Evolutionary conservation across 495 filamentous ascomycete genomes (phyloP), one percentile per base, ranked within the genome.

Genomic region (Daldinia decipiens): DNA sequence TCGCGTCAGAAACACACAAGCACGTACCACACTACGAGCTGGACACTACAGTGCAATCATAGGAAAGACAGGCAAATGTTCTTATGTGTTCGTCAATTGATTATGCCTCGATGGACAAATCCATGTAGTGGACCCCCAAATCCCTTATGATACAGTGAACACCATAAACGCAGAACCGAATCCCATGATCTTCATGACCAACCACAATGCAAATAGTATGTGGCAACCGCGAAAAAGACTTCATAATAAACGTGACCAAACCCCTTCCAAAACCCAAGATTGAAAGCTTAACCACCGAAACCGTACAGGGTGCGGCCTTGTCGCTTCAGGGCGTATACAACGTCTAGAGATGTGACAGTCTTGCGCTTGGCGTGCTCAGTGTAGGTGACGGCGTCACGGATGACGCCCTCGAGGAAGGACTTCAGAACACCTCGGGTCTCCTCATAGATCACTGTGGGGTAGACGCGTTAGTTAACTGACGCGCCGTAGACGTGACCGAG

Each of bases 351-450:
- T 53, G 93, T 96, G 83, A 97, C 94, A 40, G 94, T 97, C 92
- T 97, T 97, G 81, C 94, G 92, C 89, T 96, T 96, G 80, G 93
- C 93, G 85, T 96, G 92, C 84, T 97, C 94, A 52, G 93, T 97
- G 87, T 97, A 99, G 77, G 95, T 97, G 87, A 98, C 95, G 68
- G 95, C 95, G 72, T 97, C 95, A 84, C 93, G 93, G 83, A 99
- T 99, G 87, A 99, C 96, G 87, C 95, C 94, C 87, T 99, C 96
- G 78, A 99, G 94, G 94, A 99, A 99, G 86, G 95, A 96, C 93
- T 99, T 99, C 78, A 99, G 92, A 77, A 99, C 96, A 90, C 95
- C 94, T 81, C 96, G 96, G 76, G 96, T 99, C 90, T 99, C 96
- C 82, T 99, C 96, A 89, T 99, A 99, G 91, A 99, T 90, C 87